Evolutionary conservation across 148 eudicot genomes (phyloP).

Genomic region (Mesembryanthemum crystallinum): DNA sequence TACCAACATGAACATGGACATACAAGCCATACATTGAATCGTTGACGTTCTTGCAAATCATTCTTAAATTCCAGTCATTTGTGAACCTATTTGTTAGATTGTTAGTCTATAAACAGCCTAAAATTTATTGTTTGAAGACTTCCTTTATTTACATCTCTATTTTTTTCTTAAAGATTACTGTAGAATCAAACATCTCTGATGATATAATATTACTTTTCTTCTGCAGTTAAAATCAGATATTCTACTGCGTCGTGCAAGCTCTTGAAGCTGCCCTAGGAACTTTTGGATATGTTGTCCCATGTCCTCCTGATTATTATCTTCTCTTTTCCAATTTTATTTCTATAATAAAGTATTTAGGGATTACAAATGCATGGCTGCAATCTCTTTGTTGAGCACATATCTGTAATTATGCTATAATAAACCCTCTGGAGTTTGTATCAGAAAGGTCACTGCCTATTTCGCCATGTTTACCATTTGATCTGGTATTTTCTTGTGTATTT

Average conservation of each 20-base stretch:
- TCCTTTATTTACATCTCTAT: no score
- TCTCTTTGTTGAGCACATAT: neutral
- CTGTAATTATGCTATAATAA: neutral
- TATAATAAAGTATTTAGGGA: neutral
- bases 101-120: no score
- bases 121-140: no score
- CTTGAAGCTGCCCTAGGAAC: conserved; percentile 5
- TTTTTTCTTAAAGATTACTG: no score
- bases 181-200: neutral
- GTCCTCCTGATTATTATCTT: neutral
- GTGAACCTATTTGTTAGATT: no score
- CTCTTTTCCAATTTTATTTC: neutral
- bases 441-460: neutral
- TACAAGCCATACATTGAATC: no score
- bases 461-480: neutral
- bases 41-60: no score
- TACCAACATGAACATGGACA: no score
- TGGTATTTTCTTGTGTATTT: neutral
- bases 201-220: neutral
- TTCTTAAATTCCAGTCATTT: no score
- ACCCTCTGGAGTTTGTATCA: neutral
- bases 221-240: conserved; percentile 17
- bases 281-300: neutral
- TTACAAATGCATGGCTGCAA: neutral
- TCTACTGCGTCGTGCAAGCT: neutral